Conservation (phyloP, 2,329 filamentous ascomycete species). For the Aspergillus sp. region DNA sequence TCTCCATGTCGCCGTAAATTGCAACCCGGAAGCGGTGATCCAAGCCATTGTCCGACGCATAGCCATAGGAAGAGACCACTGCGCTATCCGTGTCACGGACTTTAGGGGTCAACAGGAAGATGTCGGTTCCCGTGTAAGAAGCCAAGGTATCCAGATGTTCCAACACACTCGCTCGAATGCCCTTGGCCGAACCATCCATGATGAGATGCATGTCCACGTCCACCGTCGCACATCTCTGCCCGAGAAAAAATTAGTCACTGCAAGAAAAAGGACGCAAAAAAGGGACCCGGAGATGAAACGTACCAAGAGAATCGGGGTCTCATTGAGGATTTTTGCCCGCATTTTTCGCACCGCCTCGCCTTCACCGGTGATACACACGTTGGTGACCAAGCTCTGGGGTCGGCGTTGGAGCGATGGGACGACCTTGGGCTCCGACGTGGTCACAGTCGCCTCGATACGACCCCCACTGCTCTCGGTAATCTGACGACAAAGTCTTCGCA, state of each 20-base stretch:
- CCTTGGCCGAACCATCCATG: conserved; percentile 61
- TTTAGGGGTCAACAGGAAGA: conserved; percentile 90
- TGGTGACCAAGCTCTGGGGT: conserved; percentile 60
- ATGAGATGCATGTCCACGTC: conserved; percentile 89
- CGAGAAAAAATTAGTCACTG: conserved; percentile 11
- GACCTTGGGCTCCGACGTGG: conserved; percentile 69
- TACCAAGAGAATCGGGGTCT: conserved; percentile 88
- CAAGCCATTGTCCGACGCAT: conserved; percentile 68
- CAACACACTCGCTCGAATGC: conserved; percentile 66
- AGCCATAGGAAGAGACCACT: conserved; percentile 63
- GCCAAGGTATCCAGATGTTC: conserved; percentile 82
- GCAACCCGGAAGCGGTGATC: conserved; percentile 87
- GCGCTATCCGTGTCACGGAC: conserved; percentile 68
- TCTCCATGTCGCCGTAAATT: conserved; percentile 92
- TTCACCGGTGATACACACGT: conserved; percentile 82
- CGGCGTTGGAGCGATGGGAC: conserved; percentile 42
- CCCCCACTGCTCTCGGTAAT: conserved; percentile 61
- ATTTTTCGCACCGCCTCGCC: conserved; percentile 83
- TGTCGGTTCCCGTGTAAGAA: conserved; percentile 84
- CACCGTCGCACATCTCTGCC: conserved; percentile 80
- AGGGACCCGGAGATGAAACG: conserved; percentile 24
- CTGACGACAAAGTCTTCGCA: conserved; percentile 72
- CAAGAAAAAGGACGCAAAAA: conserved; percentile 8
- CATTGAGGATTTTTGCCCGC: conserved; percentile 79
- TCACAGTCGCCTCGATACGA: conserved; percentile 74